Evolutionary conservation across 1,284 basidiomycete species (phyloP).

Genomic region (Singerocomus rubriflavus): DNA sequence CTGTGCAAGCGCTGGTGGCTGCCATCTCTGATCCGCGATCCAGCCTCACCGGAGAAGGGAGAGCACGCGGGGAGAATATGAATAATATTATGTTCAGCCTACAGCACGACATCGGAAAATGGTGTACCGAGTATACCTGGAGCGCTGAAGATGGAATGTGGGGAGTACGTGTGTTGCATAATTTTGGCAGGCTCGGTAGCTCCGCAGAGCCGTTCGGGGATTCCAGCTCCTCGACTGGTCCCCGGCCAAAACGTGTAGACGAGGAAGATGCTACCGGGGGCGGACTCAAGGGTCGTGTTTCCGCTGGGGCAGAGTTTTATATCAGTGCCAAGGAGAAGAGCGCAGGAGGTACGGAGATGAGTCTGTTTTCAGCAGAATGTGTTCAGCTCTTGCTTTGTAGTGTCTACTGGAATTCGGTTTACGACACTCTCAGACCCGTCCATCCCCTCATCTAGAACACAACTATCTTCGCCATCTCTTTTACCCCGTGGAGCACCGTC

Average conservation of each 20-base stretch:
- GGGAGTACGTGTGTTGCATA: constrained; percentile 87
- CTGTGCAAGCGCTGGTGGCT: constrained; percentile 65
- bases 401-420: constrained; percentile 92
- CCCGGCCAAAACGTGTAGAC: constrained; percentile 64
- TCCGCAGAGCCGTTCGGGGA: constrained; percentile 31
- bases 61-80: constrained; percentile 41
- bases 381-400: constrained; percentile 38
- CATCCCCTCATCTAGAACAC: constrained; percentile 57
- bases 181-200: constrained; percentile 71
- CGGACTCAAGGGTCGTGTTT: constrained; percentile 85
- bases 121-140: constrained; percentile 94
- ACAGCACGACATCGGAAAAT: constrained; percentile 90
- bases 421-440: constrained; percentile 82
- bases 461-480: constrained; percentile 36
- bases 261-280: constrained; percentile 90
- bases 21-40: constrained; percentile 73
- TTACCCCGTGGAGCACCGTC: constrained; percentile 39
- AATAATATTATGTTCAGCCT: constrained; percentile 87
- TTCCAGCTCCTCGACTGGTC: constrained; percentile 19
- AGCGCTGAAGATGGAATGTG: constrained; percentile 93
- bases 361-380: not conserved
- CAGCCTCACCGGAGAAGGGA: constrained; percentile 42
- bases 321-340: constrained; percentile 91
- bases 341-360: constrained; percentile 65
- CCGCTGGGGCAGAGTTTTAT: constrained; percentile 92